Conservation (phyloP, 495 filamentous ascomycete species). For the Aspergillus bridgeri region DNA sequence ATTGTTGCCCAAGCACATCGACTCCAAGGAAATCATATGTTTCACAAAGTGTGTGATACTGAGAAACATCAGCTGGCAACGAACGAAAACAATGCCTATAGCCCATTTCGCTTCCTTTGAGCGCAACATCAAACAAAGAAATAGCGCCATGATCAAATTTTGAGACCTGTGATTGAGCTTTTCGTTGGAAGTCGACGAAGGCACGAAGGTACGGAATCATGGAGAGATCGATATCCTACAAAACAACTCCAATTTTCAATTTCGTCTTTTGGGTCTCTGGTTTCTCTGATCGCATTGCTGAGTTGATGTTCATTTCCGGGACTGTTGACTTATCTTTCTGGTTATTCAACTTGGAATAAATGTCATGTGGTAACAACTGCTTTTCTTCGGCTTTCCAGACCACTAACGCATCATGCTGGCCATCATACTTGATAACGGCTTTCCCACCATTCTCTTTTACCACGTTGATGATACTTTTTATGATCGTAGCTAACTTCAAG, state of each 20-base stretch:
- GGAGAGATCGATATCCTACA: not conserved
- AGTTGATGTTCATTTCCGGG: not conserved
- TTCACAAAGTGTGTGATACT: not conserved
- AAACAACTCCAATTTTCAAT: not conserved
- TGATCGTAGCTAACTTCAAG: slow-evolving; percentile 29
- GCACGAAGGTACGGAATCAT: not conserved
- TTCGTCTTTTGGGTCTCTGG: not conserved
- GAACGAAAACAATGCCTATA: not conserved
- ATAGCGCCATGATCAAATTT: not conserved
- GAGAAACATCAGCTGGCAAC: not conserved
- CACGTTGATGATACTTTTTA: slow-evolving; percentile 30
- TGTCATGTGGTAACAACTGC: slow-evolving; percentile 34
- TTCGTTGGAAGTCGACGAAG: not conserved
- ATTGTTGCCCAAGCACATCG: not conserved
- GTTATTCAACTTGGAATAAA: slow-evolving; percentile 11
- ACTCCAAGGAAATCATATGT: not conserved
- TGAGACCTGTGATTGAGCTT: not conserved
- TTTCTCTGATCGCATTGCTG: not conserved
- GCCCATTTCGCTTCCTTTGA: not conserved
- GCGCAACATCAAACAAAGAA: not conserved
- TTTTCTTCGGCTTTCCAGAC: slow-evolving; percentile 21
- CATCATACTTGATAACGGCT: slow-evolving; percentile 30
- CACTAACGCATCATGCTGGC: slow-evolving; percentile 22
- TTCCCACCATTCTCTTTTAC: slow-evolving; percentile 29
- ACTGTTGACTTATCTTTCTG: not conserved